Evolutionary conservation across 495 filamentous ascomycete genomes (phyloP).

Genomic region (Neurospora sublineolata): DNA sequence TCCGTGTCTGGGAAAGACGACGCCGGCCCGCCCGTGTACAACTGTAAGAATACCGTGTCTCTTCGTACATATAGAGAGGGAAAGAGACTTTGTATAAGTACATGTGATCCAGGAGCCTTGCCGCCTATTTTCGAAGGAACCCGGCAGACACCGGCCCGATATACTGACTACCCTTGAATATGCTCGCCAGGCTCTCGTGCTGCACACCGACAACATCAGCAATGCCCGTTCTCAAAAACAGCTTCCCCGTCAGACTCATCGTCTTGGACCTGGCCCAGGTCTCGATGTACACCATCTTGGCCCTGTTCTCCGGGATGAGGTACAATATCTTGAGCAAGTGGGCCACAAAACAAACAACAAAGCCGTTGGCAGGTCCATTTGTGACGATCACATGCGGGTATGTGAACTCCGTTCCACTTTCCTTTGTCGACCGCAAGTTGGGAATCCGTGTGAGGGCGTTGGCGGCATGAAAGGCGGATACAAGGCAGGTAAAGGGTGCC

Average conservation of each 20-base stretch:
- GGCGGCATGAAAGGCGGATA: slow-evolving; percentile 46
- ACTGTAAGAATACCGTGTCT: neutral
- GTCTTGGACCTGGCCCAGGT: slow-evolving; percentile 75
- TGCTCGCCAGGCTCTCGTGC: slow-evolving; percentile 16
- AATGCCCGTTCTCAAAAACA: slow-evolving; percentile 40
- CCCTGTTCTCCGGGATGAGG: slow-evolving; percentile 26
- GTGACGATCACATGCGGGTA: slow-evolving; percentile 57
- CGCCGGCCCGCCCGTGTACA: neutral
- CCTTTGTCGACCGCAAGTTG: slow-evolving; percentile 18
- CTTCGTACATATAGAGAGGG: neutral
- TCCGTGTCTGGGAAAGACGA: neutral
- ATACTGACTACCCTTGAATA: neutral
- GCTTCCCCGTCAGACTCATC: slow-evolving; percentile 67
- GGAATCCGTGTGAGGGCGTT: slow-evolving; percentile 26
- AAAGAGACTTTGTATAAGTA: neutral
- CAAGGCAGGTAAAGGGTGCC: slow-evolving; percentile 42
- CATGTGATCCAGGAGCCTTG: neutral
- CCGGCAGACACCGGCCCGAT: neutral
- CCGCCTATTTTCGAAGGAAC: neutral
- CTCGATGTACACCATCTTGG: slow-evolving; percentile 73
- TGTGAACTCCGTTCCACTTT: slow-evolving; percentile 17
- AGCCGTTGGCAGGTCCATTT: slow-evolving; percentile 81
- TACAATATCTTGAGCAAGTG: slow-evolving; percentile 53
- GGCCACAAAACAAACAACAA: slow-evolving; percentile 63
- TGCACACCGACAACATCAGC: slow-evolving; percentile 36